Conservation (phyloP, 2,329 filamentous ascomycete genomes). For the Claviceps maximensis region DNA sequence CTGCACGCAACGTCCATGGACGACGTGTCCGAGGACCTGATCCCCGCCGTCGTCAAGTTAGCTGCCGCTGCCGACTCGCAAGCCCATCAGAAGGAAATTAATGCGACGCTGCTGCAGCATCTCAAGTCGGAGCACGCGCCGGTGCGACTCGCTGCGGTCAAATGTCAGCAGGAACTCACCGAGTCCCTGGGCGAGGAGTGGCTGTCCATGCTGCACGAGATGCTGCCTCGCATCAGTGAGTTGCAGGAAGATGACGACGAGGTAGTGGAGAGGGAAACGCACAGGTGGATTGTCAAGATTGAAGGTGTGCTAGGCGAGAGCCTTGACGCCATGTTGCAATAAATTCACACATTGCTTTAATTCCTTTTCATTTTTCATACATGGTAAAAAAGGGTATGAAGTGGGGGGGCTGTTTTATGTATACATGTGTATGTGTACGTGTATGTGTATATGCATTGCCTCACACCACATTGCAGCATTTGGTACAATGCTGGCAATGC, state of each 20-base stretch:
- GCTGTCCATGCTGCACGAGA: conserved; percentile 82
- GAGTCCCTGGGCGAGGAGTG: conserved; percentile 82
- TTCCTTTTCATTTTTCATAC: not conserved
- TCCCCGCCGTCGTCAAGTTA: conserved; percentile 67
- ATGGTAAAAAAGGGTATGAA: no score
- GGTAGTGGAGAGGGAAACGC: conserved; percentile 75
- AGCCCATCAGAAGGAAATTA: conserved; percentile 84
- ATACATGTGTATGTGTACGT: not conserved
- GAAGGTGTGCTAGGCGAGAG: conserved; percentile 83
- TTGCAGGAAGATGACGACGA: conserved; percentile 95
- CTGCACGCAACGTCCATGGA: conserved; percentile 31
- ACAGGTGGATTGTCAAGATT: conserved; percentile 81
- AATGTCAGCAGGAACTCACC: conserved; percentile 68
- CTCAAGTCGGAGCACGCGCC: conserved; percentile 59
- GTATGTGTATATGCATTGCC: no score
- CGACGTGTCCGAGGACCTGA: conserved; percentile 38
- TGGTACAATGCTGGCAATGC: no score
- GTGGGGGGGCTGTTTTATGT: not conserved
- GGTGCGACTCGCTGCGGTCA: conserved; percentile 69
- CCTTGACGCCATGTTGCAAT: conserved; percentile 84
- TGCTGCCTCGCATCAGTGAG: conserved; percentile 92
- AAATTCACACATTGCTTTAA: conserved; percentile 19
- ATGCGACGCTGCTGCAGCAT: conserved; percentile 61
- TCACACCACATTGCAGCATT: no score
- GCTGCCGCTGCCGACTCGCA: conserved; percentile 70